phyloP scores from a whole-genome alignment of 495 filamentous ascomycete species.

The Penicillium canescens region DNA sequence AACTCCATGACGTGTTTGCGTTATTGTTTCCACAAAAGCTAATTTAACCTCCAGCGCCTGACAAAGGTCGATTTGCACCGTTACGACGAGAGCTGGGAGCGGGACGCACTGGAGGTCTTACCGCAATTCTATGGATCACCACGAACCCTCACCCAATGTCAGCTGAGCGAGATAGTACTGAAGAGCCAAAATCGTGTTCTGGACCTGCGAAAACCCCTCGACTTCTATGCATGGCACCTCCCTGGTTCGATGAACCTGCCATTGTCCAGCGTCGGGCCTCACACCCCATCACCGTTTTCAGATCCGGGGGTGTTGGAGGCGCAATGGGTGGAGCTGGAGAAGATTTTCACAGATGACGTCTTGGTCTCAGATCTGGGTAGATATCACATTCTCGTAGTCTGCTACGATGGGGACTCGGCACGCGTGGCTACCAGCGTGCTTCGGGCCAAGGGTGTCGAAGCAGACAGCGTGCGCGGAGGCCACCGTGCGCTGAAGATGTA shows the following conservation, averaged over 20 bases:
- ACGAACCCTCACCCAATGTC: constrained; percentile 22
- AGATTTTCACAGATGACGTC: constrained; percentile 29
- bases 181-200: constrained; percentile 34
- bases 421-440: constrained; percentile 54
- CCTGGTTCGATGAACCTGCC: constrained; percentile 48
- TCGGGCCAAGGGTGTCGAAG: constrained; percentile 49
- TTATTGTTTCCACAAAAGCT: constrained; percentile 5
- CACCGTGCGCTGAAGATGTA: constrained; percentile 31
- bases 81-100: constrained; percentile 56
- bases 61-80: constrained; percentile 52
- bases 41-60: constrained; percentile 35
- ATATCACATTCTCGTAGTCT: constrained; percentile 47
- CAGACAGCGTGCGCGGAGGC: constrained; percentile 51
- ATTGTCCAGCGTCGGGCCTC: constrained; percentile 28
- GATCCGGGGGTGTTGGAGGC: constrained; percentile 43
- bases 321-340: constrained; percentile 47
- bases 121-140: constrained; percentile 34
- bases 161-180: constrained; percentile 25
- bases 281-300: constrained; percentile 45
- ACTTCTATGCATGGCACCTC: constrained; percentile 46
- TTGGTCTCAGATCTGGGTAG: constrained; percentile 26
- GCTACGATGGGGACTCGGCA: constrained; percentile 55
- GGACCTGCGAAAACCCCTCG: constrained; percentile 39
- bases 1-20: not conserved
- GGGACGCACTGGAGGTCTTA: constrained; percentile 39